These are phyloP conservation scores for Trichoderma orchidacearum DNA, from an alignment of 495 filamentous ascomycete genomes.

Conservation along the genomic window DNA sequence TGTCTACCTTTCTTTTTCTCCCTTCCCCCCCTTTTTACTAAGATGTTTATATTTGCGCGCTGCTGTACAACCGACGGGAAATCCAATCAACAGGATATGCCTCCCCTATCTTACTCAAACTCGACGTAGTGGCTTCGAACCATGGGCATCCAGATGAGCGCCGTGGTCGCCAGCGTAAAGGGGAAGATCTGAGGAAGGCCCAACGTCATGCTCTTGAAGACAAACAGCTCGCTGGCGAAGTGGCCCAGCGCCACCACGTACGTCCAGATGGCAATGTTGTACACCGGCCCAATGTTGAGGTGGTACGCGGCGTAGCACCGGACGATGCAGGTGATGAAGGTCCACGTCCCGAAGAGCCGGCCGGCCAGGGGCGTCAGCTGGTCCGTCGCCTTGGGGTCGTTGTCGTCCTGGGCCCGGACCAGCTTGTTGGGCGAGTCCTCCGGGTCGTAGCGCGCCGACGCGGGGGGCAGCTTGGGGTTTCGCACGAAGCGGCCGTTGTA, in stretches of 20 bases:
- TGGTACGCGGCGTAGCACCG: slow-evolving; percentile 80
- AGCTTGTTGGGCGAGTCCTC: slow-evolving; percentile 28
- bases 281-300: slow-evolving; percentile 53
- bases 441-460: slow-evolving; percentile 20
- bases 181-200: slow-evolving; percentile 59
- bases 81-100: too few relatives aligned
- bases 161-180: slow-evolving; percentile 54
- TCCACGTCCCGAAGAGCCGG: slow-evolving; percentile 88
- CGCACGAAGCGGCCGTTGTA: slow-evolving; percentile 46
- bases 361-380: slow-evolving; percentile 60
- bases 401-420: slow-evolving; percentile 26
- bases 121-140: slow-evolving; percentile 54
- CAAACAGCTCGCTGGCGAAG: slow-evolving; percentile 68
- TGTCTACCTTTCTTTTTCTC: background rate
- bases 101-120: background rate
- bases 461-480: slow-evolving; percentile 20
- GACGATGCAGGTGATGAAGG: slow-evolving; percentile 58
- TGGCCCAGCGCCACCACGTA: slow-evolving; percentile 68
- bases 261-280: slow-evolving; percentile 67
- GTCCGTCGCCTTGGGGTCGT: slow-evolving; percentile 29
- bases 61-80: too few relatives aligned
- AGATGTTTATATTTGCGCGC: too few relatives aligned
- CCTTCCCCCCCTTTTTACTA: too few relatives aligned
- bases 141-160: slow-evolving; percentile 67
- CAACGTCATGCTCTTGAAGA: slow-evolving; percentile 58